Evolutionary conservation across 108 stramenopile species (phyloP), one percentile per base, ranked within the genome.

Genomic region (Poteriospumella lacustris): DNA sequence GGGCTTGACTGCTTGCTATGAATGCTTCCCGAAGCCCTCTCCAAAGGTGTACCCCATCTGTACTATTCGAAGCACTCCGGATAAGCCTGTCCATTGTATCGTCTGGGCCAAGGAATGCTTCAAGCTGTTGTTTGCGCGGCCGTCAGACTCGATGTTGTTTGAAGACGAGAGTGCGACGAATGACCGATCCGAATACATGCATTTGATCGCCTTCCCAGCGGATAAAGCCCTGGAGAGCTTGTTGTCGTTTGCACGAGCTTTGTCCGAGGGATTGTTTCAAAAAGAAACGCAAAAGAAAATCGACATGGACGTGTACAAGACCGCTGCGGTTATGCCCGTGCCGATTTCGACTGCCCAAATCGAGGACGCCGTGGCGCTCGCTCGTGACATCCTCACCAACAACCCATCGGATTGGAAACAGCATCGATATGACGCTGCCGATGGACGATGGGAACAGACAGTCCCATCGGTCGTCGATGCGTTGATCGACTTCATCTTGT

Each of bases 101-200:
- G 97, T 98, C 1, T 99, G 99, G 99, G 95, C 94, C 39, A 98
- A 99, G 89, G 96, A 99, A 86, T 81, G 96, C 41, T 97, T 93
- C 86, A 96, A 94, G 75, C 88, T 99, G 33, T 80, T 96, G 42
- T 97, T 97, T 81, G 92, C 89, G 2, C 76, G 76, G 43, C 80
- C 83, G 1, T 85, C 91, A 79, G 92, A 92, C 24, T 92, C 89
- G 43, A 96, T 96, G 92, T 85, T 96, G 24, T 93, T 69, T 73
- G 95, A 94, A 79, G 88, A 85, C 56, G 82, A 82, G 39, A 60
- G 72, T 12, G 78, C 75, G 33, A 62, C 76, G 31, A 73, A 76
- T 39, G 81, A 81, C 9, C 72, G 78, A 52, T 67, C 79, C 12
- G 52, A 67, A 12, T 87, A 82, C 75, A 87, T 87, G 87, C 42